A percentile compares a stretch with the other conserved stretches of the same genome.
phyloP scores from a whole-genome alignment of 257 asterid genomes.

The Solanum rostratum region DNA sequence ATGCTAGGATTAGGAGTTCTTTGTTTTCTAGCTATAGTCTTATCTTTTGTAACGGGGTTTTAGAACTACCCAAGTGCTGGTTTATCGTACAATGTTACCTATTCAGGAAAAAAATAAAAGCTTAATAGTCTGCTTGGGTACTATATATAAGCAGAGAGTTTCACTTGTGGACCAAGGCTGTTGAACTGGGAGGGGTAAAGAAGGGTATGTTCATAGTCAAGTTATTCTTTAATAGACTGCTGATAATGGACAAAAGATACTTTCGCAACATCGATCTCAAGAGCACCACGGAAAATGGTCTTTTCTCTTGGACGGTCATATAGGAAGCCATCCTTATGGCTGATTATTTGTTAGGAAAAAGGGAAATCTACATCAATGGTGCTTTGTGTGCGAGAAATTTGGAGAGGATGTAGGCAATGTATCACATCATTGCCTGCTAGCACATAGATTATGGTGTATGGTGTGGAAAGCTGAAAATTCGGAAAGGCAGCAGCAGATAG shows the following conservation, averaged over 20 bases:
- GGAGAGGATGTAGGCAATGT: not conserved
- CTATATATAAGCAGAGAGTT: not conserved
- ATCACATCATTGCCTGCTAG: not conserved
- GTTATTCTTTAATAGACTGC: not conserved
- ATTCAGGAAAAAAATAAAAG: no score
- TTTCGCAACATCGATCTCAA: not conserved
- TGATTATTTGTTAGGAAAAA: not conserved
- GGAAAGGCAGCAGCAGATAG: not conserved
- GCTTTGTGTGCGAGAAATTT: not conserved
- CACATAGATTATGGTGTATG: not conserved
- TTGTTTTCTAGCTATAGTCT: not conserved
- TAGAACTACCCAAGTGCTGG: no score
- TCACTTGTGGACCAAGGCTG: not conserved
- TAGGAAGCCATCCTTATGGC: not conserved
- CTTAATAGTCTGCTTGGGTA: not conserved
- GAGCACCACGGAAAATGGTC: not conserved
- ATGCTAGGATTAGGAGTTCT: not conserved
- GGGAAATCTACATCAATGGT: not conserved
- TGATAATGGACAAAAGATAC: not conserved
- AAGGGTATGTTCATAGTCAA: not conserved
- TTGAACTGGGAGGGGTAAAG: not conserved
- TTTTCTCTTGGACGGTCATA: not conserved
- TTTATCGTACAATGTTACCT: no score
- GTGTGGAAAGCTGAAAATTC: not conserved
- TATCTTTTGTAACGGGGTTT: no score